phyloP scores from a whole-genome alignment of 495 filamentous ascomycete species.

The Chaetomidium leptoderma region DNA sequence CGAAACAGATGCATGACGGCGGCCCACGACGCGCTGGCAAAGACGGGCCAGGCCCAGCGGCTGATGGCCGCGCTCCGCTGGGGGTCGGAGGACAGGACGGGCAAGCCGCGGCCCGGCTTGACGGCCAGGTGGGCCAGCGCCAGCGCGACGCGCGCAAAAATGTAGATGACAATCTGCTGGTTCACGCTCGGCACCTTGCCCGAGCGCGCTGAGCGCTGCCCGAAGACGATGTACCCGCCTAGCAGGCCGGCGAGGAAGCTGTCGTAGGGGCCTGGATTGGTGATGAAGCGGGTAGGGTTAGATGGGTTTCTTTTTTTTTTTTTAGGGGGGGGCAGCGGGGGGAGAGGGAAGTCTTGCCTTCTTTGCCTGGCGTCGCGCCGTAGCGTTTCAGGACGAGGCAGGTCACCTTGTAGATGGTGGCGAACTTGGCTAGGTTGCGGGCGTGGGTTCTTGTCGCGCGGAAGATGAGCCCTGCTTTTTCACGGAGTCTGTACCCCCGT shows the following conservation, averaged over 20 bases:
- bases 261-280: conserved; percentile 66
- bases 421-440: conserved; percentile 84
- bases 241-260: conserved; percentile 85
- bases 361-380: conserved; percentile 55
- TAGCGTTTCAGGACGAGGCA: conserved; percentile 67
- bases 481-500: conserved; percentile 52
- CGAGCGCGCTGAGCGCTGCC: conserved; percentile 50
- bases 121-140: conserved; percentile 77
- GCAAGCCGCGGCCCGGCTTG: conserved; percentile 52
- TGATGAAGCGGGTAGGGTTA: neutral
- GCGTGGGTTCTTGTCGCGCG: conserved; percentile 88
- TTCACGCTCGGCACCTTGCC: conserved; percentile 75
- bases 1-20: conserved; percentile 93
- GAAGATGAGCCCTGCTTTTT: conserved; percentile 74
- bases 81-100: conserved; percentile 42
- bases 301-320: neutral
- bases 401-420: conserved; percentile 77
- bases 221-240: conserved; percentile 92
- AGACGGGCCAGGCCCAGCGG: conserved; percentile 79
- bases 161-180: conserved; percentile 97
- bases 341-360: conserved; percentile 34
- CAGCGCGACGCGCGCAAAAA: conserved; percentile 87
- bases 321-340: neutral
- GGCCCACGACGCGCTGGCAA: conserved; percentile 85
- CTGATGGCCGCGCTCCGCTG: conserved; percentile 45